Evolutionary conservation across 2,329 filamentous ascomycete genomes (phyloP).

Genomic region (Beauveria australis): DNA sequence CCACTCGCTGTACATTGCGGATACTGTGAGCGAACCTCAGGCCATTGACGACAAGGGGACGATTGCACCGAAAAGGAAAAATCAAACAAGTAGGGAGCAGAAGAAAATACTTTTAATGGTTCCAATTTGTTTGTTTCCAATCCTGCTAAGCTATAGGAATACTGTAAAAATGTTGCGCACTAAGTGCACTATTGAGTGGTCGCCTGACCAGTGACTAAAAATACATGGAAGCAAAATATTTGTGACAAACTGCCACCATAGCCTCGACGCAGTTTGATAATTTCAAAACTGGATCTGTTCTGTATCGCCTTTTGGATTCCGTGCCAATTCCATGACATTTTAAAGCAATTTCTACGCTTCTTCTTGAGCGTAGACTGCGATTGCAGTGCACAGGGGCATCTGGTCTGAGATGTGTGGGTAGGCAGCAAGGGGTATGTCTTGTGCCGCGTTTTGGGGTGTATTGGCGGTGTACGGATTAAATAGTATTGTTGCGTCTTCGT

Average conservation of each 20-base stretch:
- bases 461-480: too few species aligned
- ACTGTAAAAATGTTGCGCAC: background rate
- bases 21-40: background rate
- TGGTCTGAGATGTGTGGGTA: background rate
- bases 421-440: background rate
- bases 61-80: background rate
- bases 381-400: background rate
- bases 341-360: background rate
- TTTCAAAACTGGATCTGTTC: background rate
- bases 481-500: background rate
- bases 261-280: background rate
- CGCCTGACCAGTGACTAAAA: conserved; percentile 1
- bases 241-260: background rate
- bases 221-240: conserved; percentile 1
- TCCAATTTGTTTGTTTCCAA: background rate
- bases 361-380: background rate
- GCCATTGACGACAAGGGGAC: background rate
- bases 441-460: background rate
- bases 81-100: background rate
- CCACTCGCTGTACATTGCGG: background rate
- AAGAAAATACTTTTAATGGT: background rate
- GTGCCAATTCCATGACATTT: background rate
- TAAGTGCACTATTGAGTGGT: background rate
- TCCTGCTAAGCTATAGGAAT: background rate
- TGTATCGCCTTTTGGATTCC: background rate